Conservation (phyloP, 768 basidiomycete species). For the Xerocomellus chrysenteron region DNA sequence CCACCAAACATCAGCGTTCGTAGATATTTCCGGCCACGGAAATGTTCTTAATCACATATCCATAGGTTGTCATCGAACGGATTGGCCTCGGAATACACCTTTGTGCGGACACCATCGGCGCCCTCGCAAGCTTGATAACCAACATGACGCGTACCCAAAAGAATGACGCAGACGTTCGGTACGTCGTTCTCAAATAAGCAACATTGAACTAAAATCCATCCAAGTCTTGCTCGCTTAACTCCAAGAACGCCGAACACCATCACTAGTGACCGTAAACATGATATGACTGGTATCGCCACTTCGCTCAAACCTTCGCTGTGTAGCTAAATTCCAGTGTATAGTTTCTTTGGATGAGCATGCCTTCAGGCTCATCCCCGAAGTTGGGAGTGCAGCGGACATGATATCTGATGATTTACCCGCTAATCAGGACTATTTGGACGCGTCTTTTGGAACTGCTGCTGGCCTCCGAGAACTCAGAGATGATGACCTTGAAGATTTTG, state of each 20-base stretch:
- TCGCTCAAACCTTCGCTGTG: neutral
- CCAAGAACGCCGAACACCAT: constrained; percentile 8
- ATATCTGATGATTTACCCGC: constrained; percentile 88
- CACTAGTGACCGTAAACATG: constrained; percentile 1
- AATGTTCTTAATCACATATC: neutral
- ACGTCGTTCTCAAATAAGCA: constrained; percentile 1
- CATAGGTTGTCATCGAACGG: constrained; percentile 55
- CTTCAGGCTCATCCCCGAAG: constrained; percentile 70
- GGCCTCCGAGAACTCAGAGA: constrained; percentile 72
- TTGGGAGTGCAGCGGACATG: constrained; percentile 83
- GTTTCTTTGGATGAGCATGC: constrained; percentile 82
- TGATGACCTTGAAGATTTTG: constrained; percentile 72
- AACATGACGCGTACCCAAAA: constrained; percentile 50
- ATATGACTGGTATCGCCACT: constrained; percentile 30
- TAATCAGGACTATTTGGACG: constrained; percentile 85
- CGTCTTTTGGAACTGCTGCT: constrained; percentile 74
- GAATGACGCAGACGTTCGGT: constrained; percentile 28
- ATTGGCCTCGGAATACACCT: constrained; percentile 60
- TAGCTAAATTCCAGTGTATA: constrained; percentile 26
- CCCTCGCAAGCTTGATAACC: constrained; percentile 53
- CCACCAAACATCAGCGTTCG: constrained; percentile 42
- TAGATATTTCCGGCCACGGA: constrained; percentile 1
- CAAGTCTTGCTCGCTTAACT: constrained; percentile 11
- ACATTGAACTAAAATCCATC: neutral
- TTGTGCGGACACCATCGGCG: constrained; percentile 73